Percentiles rank a stretch among this genome's conserved stretches.
Conservation (phyloP, 2,329 filamentous ascomycete species). For the Aureobasidium subglaciale region DNA sequence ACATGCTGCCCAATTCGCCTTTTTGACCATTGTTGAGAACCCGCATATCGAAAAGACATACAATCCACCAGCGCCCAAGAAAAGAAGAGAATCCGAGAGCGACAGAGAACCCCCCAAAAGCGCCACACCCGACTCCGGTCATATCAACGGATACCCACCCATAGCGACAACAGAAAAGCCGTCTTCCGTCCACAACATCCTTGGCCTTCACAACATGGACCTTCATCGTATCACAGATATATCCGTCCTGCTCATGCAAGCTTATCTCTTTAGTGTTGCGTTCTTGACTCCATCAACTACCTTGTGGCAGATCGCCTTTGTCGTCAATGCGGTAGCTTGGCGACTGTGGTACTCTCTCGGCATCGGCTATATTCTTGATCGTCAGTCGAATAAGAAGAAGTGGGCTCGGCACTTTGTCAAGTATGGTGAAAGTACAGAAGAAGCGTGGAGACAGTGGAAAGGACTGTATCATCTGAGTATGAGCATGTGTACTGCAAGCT, state of each 20-base stretch:
- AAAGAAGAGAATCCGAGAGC: slow-evolving; percentile 35
- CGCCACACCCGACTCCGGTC: slow-evolving; percentile 33
- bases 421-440: slow-evolving; percentile 79
- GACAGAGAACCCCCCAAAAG: slow-evolving; percentile 33
- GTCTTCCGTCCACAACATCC: slow-evolving; percentile 68
- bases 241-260: slow-evolving; percentile 66
- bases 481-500: slow-evolving; percentile 81
- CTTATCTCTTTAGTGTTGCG: slow-evolving; percentile 68
- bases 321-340: slow-evolving; percentile 73
- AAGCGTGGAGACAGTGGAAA: slow-evolving; percentile 98
- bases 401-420: slow-evolving; percentile 99
- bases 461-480: slow-evolving; percentile 89
- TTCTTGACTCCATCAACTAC: slow-evolving; percentile 70
- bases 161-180: slow-evolving; percentile 47
- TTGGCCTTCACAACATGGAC: slow-evolving; percentile 80
- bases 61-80: slow-evolving; percentile 74
- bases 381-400: slow-evolving; percentile 82
- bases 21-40: slow-evolving; percentile 86
- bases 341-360: slow-evolving; percentile 88
- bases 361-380: slow-evolving; percentile 74
- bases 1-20: slow-evolving; percentile 88
- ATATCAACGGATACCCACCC: slow-evolving; percentile 30
- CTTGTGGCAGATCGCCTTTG: slow-evolving; percentile 69
- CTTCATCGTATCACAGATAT: slow-evolving; percentile 81
- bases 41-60: slow-evolving; percentile 98